phyloP scores from a whole-genome alignment of 1,284 basidiomycete species.

The Austroboletus novae-zelandiae region DNA sequence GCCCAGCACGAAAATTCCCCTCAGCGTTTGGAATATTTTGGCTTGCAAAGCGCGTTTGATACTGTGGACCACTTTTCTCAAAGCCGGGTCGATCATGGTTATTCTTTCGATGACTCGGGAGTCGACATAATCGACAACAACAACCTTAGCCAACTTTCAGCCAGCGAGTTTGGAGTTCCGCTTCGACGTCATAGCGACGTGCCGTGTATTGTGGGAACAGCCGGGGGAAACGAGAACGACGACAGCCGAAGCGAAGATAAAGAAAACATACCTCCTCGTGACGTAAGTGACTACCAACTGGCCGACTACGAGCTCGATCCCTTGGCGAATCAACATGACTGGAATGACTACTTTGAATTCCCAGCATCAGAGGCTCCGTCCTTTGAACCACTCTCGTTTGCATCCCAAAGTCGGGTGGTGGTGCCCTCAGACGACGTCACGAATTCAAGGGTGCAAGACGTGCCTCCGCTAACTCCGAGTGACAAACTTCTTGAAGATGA shows the following conservation, averaged over 20 bases:
- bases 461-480: slow-evolving; percentile 5
- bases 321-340: slow-evolving; percentile 14
- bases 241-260: slow-evolving; percentile 16
- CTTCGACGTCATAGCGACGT: not conserved
- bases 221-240: slow-evolving; percentile 14
- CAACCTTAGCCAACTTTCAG: slow-evolving; percentile 1
- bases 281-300: not conserved
- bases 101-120: slow-evolving; percentile 28
- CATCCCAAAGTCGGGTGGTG: slow-evolving; percentile 17
- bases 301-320: not conserved
- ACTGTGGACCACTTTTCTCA: not conserved
- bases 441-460: slow-evolving; percentile 4
- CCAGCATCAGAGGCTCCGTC: slow-evolving; percentile 17
- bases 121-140: slow-evolving; percentile 16
- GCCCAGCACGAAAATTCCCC: not conserved
- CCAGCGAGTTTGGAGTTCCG: slow-evolving; percentile 6
- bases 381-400: slow-evolving; percentile 29
- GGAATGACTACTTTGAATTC: slow-evolving; percentile 26
- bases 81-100: not conserved
- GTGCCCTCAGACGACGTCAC: slow-evolving; percentile 3
- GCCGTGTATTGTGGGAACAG: not conserved
- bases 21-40: not conserved
- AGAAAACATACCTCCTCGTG: slow-evolving; percentile 18
- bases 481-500: slow-evolving; percentile 1
- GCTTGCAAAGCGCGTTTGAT: not conserved